A percentile compares a stretch with the other conserved stretches of the same genome.
These are phyloP conservation scores for Pleurotus tuber-regium DNA, from an alignment of 768 basidiomycete genomes.

Conservation along the genomic window DNA sequence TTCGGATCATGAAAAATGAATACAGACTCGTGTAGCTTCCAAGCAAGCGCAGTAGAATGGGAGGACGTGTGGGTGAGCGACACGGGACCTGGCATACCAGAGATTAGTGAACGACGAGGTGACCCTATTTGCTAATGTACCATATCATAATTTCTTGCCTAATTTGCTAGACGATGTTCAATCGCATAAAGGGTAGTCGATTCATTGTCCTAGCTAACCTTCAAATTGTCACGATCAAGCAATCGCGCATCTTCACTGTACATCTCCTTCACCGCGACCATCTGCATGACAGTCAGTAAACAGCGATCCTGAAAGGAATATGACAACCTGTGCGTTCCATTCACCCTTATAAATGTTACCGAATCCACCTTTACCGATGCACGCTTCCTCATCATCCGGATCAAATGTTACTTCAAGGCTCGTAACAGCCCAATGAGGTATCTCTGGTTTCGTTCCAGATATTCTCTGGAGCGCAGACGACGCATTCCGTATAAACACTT, in stretches of 20 bases:
- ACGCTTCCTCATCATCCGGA: background rate
- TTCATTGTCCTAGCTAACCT: slow-evolving; percentile 16
- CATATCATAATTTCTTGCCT: slow-evolving; percentile 40
- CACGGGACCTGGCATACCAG: too few relatives aligned
- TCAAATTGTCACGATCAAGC: slow-evolving; percentile 23
- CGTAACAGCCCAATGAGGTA: slow-evolving; percentile 23
- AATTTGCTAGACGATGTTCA: slow-evolving; percentile 29
- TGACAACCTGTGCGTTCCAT: slow-evolving; percentile 21
- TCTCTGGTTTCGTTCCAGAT: slow-evolving; percentile 10
- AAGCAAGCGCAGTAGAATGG: slow-evolving; percentile 47
- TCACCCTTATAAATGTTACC: slow-evolving; percentile 25
- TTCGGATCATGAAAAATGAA: too few relatives aligned
- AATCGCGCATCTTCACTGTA: slow-evolving; percentile 14
- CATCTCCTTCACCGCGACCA: slow-evolving; percentile 30
- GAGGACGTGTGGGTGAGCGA: slow-evolving; percentile 41
- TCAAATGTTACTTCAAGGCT: slow-evolving; percentile 25
- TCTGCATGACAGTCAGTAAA: too few relatives aligned
- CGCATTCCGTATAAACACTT: slow-evolving; percentile 16
- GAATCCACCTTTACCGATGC: slow-evolving; percentile 24
- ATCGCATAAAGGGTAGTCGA: background rate
- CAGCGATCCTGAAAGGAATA: background rate
- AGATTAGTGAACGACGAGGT: too few relatives aligned
- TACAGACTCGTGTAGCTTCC: slow-evolving; percentile 31
- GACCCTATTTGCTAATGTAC: too few relatives aligned
- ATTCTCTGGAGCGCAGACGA: slow-evolving; percentile 15